phyloP scores from a whole-genome alignment of 768 basidiomycete genomes.

The Lepiota brunneoincarnata region DNA sequence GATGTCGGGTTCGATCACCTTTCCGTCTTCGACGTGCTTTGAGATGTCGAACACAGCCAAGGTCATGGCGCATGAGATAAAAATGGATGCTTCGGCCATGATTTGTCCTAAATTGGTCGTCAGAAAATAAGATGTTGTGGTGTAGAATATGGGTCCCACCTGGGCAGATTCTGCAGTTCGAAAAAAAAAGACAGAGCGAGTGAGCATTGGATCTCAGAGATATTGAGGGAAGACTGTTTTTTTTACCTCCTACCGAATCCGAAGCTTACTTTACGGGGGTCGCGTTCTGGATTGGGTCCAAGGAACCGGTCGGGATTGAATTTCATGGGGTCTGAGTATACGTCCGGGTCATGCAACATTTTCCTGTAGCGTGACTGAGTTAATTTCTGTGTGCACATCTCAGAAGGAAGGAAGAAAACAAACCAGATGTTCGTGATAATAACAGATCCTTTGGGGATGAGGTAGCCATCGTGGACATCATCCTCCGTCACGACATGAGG shows the following conservation, averaged over 20 bases:
- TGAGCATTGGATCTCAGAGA: neutral
- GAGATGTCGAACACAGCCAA: conserved; percentile 41
- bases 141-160: conserved; percentile 16
- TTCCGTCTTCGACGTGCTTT: conserved; percentile 23
- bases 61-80: conserved; percentile 36
- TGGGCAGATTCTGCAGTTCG: conserved; percentile 31
- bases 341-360: conserved; percentile 40
- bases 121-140: neutral
- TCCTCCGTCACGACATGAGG: conserved; percentile 44
- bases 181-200: neutral
- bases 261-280: conserved; percentile 45
- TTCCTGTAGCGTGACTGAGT: conserved; percentile 29
- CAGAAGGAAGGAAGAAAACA: neutral
- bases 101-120: conserved; percentile 23
- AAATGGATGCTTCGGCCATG: conserved; percentile 41
- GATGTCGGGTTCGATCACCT: conserved; percentile 30
- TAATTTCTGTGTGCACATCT: neutral
- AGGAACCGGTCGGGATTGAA: conserved; percentile 51
- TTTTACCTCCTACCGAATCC: conserved; percentile 51
- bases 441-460: conserved; percentile 41
- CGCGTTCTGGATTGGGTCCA: conserved; percentile 34
- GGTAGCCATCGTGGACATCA: conserved; percentile 39
- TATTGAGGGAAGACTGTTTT: too few species aligned
- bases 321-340: conserved; percentile 39
- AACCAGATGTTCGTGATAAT: conserved; percentile 34